phyloP scores from a whole-genome alignment of 441 rosid species.

The Gossypium aridum region DNA sequence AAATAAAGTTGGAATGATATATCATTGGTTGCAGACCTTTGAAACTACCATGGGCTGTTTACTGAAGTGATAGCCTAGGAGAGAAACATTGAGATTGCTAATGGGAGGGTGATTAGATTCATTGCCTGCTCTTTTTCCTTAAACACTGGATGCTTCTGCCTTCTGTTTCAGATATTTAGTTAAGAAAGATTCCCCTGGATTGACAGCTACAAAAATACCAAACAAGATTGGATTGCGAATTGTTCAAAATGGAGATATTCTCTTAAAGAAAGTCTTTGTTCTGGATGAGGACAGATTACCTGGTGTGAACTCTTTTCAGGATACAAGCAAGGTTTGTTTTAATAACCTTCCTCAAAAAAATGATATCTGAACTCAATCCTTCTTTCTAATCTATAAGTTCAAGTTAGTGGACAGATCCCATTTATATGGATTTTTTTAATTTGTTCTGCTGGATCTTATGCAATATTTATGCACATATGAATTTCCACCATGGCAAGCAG shows the following conservation, averaged over 20 bases:
- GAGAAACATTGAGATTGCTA: not conserved
- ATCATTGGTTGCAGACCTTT: not conserved
- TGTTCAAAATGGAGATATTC: conserved; percentile 94
- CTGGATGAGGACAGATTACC: conserved; percentile 87
- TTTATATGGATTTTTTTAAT: not conserved
- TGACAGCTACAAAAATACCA: conserved; percentile 71
- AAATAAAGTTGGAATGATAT: not conserved
- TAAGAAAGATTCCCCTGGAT: conserved; percentile 86
- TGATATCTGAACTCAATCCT: not conserved
- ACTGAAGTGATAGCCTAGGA: not conserved
- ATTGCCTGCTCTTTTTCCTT: conserved; percentile 6
- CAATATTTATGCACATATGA: not conserved
- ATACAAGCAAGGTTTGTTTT: conserved; percentile 71
- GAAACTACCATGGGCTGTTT: not conserved
- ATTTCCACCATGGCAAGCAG: conserved; percentile 26
- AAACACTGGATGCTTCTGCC: not conserved
- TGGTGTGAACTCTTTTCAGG: conserved; percentile 87
- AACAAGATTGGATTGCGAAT: conserved; percentile 92
- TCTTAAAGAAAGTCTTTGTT: conserved; percentile 66
- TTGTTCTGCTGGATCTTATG: not conserved
- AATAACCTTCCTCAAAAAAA: conserved; percentile 1
- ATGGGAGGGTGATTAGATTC: not conserved
- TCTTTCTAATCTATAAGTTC: not conserved
- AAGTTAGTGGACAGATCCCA: not conserved
- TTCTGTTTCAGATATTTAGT: conserved; percentile 56